Conservation (phyloP, 148 eudicot species). For the Rhododendron ferrugineum region DNA sequence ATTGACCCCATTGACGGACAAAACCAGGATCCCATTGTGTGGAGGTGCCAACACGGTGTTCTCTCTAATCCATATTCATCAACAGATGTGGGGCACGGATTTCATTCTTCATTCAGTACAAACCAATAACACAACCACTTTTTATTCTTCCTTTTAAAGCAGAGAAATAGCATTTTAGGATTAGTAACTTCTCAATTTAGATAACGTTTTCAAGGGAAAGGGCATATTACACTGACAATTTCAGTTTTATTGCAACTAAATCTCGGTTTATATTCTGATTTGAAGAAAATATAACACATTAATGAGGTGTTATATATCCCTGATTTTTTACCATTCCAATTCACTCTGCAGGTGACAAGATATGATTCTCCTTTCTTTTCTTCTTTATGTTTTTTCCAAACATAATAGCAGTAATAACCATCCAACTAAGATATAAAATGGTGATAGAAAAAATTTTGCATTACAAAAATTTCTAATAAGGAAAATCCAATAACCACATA, state of each 20-base stretch:
- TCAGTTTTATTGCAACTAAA: neutral
- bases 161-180: neutral
- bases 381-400: neutral
- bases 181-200: neutral
- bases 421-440: neutral
- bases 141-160: neutral
- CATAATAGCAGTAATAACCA: neutral
- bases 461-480: neutral
- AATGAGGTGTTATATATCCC: neutral
- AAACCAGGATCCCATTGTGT: neutral
- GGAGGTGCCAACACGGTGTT: neutral
- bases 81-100: neutral
- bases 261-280: neutral
- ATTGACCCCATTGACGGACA: neutral
- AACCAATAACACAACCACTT: neutral
- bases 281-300: neutral
- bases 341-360: neutral
- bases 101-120: neutral
- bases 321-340: neutral
- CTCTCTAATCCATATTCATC: neutral
- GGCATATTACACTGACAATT: neutral
- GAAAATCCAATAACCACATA: neutral
- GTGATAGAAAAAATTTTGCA: neutral
- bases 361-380: neutral
- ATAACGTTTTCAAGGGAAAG: neutral